Evolutionary conservation across 2,329 filamentous ascomycete genomes (phyloP).

Genomic region (Proliferodiscus dingleyae): DNA sequence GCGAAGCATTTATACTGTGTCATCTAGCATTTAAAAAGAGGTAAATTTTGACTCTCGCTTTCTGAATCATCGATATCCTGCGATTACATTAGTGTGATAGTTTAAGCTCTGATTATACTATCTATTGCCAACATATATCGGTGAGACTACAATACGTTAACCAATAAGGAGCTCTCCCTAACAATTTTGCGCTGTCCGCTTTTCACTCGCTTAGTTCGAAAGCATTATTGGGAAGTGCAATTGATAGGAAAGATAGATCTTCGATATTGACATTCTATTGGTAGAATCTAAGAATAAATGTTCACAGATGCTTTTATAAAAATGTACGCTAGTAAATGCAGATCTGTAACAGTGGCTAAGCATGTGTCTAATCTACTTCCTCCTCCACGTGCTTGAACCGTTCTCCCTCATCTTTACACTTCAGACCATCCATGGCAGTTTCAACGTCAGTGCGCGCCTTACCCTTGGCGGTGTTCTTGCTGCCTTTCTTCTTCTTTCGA

Average conservation of each 20-base stretch:
- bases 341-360: background rate
- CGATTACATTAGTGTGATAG: too few relatives aligned
- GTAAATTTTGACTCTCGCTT: too few relatives aligned
- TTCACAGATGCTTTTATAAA: too few relatives aligned
- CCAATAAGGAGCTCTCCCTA: too few relatives aligned
- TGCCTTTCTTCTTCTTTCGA: constrained; percentile 37
- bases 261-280: background rate
- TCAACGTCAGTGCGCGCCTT: constrained; percentile 15
- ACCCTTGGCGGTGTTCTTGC: constrained; percentile 17
- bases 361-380: constrained; percentile 25
- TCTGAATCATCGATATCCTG: too few relatives aligned
- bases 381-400: constrained; percentile 26
- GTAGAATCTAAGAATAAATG: background rate
- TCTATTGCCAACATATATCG: too few relatives aligned
- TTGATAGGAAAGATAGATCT: too few relatives aligned
- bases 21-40: too few relatives aligned
- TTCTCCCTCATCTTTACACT: constrained; percentile 15
- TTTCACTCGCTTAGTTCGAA: too few relatives aligned
- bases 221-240: too few relatives aligned
- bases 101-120: background rate
- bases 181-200: too few relatives aligned
- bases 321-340: background rate
- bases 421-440: constrained; percentile 12
- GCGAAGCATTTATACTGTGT: constrained; percentile 5
- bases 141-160: too few relatives aligned